Evolutionary conservation across 371 early-diverging fungal species (phyloP).

Genomic region (Rhizopus microsporus): DNA sequence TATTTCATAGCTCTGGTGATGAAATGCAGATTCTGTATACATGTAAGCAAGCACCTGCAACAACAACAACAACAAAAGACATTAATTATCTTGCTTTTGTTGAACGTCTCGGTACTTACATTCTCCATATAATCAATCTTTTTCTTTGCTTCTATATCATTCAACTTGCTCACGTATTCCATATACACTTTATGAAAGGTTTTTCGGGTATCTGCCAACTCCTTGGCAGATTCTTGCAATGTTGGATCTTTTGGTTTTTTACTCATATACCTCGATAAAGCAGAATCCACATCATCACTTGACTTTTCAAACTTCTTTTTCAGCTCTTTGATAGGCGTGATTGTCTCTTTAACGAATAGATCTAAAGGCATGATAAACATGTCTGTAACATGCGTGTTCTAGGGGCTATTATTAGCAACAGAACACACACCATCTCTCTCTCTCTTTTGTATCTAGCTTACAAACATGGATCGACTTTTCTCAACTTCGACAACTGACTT

Average conservation of each 20-base stretch:
- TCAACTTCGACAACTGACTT: conserved; percentile 64
- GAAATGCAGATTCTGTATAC: conserved; percentile 74
- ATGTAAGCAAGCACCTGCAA: conserved; percentile 65
- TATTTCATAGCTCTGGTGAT: conserved; percentile 75
- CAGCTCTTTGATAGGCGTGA: conserved; percentile 64
- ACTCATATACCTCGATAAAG: conserved; percentile 61
- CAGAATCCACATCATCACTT: conserved; percentile 68
- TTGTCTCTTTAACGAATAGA: conserved; percentile 56
- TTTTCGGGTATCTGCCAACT: conserved; percentile 61
- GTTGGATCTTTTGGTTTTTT: conserved; percentile 62
- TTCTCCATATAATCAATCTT: conserved; percentile 77
- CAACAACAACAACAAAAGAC: background rate
- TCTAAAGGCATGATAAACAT: conserved; percentile 70
- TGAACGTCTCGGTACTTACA: conserved; percentile 38
- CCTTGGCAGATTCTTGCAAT: conserved; percentile 60
- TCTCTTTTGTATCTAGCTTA: conserved; percentile 31
- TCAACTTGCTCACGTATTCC: conserved; percentile 67
- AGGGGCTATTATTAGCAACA: background rate
- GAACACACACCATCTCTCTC: background rate
- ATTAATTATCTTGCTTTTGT: background rate
- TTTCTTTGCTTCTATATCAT: conserved; percentile 68
- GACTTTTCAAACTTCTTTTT: conserved; percentile 65
- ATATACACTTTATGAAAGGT: conserved; percentile 64
- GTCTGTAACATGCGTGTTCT: conserved; percentile 64
- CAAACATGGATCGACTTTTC: conserved; percentile 63